Evolutionary conservation across 345 rosid species (phyloP).

Genomic region (Aegle marmelos): DNA sequence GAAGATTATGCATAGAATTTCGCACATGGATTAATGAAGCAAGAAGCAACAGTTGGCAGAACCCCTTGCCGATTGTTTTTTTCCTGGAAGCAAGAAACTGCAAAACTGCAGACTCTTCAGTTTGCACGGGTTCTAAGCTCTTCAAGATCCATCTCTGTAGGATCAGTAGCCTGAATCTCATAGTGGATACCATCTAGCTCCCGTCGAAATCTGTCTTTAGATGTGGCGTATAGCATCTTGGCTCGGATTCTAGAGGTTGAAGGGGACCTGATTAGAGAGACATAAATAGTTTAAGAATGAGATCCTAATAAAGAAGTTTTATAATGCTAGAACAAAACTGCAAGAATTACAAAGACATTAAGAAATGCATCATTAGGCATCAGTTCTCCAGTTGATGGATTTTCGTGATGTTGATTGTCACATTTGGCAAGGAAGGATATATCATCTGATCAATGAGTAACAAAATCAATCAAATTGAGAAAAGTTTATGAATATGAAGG

Average conservation of each 20-base stretch:
- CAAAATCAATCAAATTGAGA: not conserved
- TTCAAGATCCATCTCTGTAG: conserved; percentile 76
- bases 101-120: conserved; percentile 15
- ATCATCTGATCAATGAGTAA: not conserved
- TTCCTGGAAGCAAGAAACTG: not conserved
- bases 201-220: conserved; percentile 60
- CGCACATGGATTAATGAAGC: conserved; percentile 14
- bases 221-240: conserved; percentile 75
- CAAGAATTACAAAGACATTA: not conserved
- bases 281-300: not conserved
- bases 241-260: conserved; percentile 60
- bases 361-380: too few species aligned
- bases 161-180: conserved; percentile 85
- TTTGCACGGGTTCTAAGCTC: conserved; percentile 65
- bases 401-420: not conserved
- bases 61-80: not conserved
- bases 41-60: conserved; percentile 5
- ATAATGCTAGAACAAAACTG: not conserved
- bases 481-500: not conserved
- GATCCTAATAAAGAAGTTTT: not conserved
- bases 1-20: not conserved
- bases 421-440: not conserved
- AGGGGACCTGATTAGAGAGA: conserved; percentile 54
- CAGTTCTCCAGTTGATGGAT: not conserved
- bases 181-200: conserved; percentile 81